phyloP scores from a whole-genome alignment of 352 stramenopile genomes.

The Thalassiosira exigua region DNA sequence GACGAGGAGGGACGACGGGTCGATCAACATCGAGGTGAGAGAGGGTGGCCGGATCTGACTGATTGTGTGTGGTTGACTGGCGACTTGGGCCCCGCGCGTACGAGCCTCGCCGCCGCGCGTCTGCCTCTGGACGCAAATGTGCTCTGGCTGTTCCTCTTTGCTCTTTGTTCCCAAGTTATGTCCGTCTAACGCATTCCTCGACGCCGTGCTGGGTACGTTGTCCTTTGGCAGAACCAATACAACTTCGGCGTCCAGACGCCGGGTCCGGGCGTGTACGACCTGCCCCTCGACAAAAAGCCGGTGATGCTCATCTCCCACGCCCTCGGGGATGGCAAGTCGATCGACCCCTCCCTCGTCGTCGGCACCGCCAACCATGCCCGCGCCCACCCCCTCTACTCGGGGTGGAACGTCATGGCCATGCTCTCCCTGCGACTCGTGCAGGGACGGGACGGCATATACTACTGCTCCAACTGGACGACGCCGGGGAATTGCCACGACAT shows the following conservation, averaged over 20 bases:
- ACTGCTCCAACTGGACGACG: conserved; percentile 72
- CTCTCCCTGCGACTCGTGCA: conserved; percentile 63
- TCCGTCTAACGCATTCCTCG: too few species aligned
- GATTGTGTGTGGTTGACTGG: too few species aligned
- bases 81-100: too few species aligned
- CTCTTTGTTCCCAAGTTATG: too few species aligned
- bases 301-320: conserved; percentile 75
- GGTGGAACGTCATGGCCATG: conserved; percentile 72
- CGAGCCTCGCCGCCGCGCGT: too few species aligned
- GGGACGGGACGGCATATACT: conserved; percentile 62
- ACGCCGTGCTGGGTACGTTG: too few species aligned
- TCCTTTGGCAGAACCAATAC: too few species aligned
- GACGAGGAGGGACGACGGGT: conserved; percentile 50
- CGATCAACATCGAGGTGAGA: conserved; percentile 73
- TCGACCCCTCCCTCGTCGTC: conserved; percentile 51
- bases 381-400: conserved; percentile 65
- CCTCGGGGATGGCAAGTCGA: conserved; percentile 63
- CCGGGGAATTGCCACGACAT: conserved; percentile 74
- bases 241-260: conserved; percentile 72
- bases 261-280: conserved; percentile 62
- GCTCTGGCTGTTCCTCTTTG: too few species aligned
- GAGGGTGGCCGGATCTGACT: too few species aligned
- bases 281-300: conserved; percentile 66
- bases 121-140: too few species aligned
- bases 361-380: conserved; percentile 66